phyloP scores from a whole-genome alignment of 768 basidiomycete genomes.

The Dacryopinax spathularia region DNA sequence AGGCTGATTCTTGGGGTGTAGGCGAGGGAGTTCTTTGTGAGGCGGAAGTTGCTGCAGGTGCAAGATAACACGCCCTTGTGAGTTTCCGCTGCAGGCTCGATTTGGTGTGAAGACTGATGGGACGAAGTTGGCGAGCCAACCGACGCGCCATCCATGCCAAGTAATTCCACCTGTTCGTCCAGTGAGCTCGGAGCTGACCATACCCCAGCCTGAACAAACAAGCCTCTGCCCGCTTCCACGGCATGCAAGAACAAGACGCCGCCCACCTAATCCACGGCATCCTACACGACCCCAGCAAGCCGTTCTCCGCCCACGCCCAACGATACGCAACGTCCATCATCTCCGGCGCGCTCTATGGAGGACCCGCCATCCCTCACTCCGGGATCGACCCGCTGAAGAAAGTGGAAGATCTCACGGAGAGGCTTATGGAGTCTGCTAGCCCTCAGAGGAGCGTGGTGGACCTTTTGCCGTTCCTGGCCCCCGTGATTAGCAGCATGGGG shows the following conservation, averaged over 20 bases:
- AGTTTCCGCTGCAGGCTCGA: not conserved
- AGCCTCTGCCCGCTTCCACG: not conserved
- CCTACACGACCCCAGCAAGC: not conserved
- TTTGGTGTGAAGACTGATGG: no score
- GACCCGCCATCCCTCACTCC: not conserved
- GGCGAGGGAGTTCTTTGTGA: no score
- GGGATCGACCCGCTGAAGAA: not conserved
- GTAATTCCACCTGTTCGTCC: not conserved
- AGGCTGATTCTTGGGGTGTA: no score
- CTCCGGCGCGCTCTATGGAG: not conserved
- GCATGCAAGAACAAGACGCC: not conserved
- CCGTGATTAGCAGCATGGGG: not conserved
- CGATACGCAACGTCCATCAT: not conserved
- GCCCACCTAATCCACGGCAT: not conserved
- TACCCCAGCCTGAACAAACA: not conserved
- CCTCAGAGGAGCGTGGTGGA: not conserved
- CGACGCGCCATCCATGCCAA: not conserved
- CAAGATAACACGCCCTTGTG: not conserved
- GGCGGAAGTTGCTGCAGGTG: no score
- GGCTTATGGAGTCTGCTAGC: not conserved
- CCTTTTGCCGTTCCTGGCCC: not conserved
- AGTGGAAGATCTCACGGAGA: not conserved
- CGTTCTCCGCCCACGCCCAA: not conserved
- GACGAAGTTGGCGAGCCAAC: not conserved
- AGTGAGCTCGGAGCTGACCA: not conserved